These are phyloP conservation scores for Neurospora sp. DNA, from an alignment of 495 filamentous ascomycete genomes.

Conservation along the genomic window DNA sequence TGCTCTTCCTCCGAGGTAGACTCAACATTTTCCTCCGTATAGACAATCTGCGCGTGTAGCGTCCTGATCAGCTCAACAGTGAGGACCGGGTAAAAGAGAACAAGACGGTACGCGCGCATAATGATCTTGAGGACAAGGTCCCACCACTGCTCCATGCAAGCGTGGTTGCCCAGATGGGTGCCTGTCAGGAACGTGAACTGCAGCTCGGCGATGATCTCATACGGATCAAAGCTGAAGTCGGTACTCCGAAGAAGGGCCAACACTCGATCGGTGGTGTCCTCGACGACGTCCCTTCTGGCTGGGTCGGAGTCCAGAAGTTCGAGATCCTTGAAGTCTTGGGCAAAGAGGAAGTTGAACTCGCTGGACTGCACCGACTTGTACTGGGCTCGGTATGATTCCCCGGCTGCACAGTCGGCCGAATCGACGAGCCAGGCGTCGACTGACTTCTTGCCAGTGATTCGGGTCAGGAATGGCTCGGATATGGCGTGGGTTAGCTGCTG, in stretches of 20 bases:
- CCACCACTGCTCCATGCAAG: slow-evolving; percentile 86
- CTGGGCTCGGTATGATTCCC: slow-evolving; percentile 21
- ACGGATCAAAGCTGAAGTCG: slow-evolving; percentile 8
- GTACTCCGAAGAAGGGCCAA: slow-evolving; percentile 12
- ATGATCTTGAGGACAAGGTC: slow-evolving; percentile 55
- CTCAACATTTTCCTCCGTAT: slow-evolving; percentile 56
- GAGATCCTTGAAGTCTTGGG: slow-evolving; percentile 55
- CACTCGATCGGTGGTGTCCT: slow-evolving; percentile 27
- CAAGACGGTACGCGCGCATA: slow-evolving; percentile 56
- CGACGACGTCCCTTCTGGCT: slow-evolving; percentile 17
- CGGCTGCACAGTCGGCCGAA: slow-evolving; percentile 29
- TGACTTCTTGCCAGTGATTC: slow-evolving; percentile 34
- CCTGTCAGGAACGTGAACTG: slow-evolving; percentile 79
- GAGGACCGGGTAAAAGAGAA: slow-evolving; percentile 44
- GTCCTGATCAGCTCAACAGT: slow-evolving; percentile 51
- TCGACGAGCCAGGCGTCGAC: slow-evolving; percentile 42
- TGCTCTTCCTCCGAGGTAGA: slow-evolving; percentile 19
- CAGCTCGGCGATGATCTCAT: slow-evolving; percentile 70
- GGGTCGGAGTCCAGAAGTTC: slow-evolving; percentile 49
- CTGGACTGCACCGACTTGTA: not conserved
- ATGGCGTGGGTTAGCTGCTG: slow-evolving; percentile 41
- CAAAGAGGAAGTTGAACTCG: slow-evolving; percentile 43
- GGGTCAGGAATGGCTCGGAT: slow-evolving; percentile 31
- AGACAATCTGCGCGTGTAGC: slow-evolving; percentile 60
- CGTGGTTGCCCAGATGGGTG: slow-evolving; percentile 71